Evolutionary conservation across 768 basidiomycete species (phyloP), one percentile per base, ranked within the genome.

Genomic region (Phanerochaete carnosa): DNA sequence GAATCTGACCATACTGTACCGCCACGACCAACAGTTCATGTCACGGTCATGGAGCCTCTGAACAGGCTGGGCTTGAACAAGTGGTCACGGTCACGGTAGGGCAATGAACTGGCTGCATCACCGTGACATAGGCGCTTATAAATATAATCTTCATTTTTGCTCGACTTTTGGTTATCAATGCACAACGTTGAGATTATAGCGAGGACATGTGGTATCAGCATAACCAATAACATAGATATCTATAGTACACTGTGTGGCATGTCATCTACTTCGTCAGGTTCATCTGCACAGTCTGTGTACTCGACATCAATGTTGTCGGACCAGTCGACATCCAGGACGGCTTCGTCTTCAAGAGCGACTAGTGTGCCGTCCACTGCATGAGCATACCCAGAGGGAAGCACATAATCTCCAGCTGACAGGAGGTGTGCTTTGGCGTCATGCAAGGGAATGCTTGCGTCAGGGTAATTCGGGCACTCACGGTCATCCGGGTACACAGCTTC

Each of bases 1-100:
- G n/a, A n/a, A n/a, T n/a, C n/a, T n/a, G n/a, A n/a, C n/a, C n/a
- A 15, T 46, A 45, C 56, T 57, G 56, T 23, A 57, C 22, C 33
- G n/a, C 25, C 43, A 57, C 39, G 35, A 32, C 30, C 29, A 23
- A 28, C 11, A 23, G 54, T 55, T 35, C 54, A 55, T 35, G 54
- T 55, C 54, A 55, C 54, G 54, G 35, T 55, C 29, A 55, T 37
- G 30, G 26, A n/a, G 59, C 25, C 5, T 25, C 13, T 45, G 52
- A 54, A 39, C 39, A 26, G 28, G 22, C 19, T 37, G 4, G 19
- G 28, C 19, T 25, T 26, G 39, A 60, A 39, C 39, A 22, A 16
- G 15, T n/a, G 22, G 52, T 55, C 6, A 52, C 37, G 32, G 32
- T 60, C 29, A 45, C 51, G 15, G 59, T 57, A 12, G n/a, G n/a